phyloP scores from a whole-genome alignment of 2,329 filamentous ascomycete species.

The Penicillium sp. region DNA sequence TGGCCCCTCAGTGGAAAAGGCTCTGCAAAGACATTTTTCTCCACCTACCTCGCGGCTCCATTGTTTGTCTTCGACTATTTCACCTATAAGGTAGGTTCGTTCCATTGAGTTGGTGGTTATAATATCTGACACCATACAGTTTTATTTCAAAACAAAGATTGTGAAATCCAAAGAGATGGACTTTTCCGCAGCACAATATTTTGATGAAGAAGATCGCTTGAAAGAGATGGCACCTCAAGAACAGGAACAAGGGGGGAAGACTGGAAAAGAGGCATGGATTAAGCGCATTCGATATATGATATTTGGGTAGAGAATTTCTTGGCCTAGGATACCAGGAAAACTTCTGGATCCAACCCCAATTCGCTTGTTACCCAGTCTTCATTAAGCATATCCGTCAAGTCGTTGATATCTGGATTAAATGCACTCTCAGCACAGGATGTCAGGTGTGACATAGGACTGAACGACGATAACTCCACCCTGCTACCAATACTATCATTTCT shows the following conservation, averaged over 20 bases:
- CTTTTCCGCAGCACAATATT: slow-evolving; percentile 22
- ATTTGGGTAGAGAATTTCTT: slow-evolving; percentile 10
- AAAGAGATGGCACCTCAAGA: slow-evolving; percentile 9
- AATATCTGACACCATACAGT: slow-evolving; percentile 5
- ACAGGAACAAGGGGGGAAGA: not conserved
- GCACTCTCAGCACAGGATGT: slow-evolving; percentile 4
- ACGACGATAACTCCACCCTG: slow-evolving; percentile 14
- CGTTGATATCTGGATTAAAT: slow-evolving; percentile 4
- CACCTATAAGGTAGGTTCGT: slow-evolving; percentile 21
- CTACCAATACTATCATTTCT: slow-evolving; percentile 7
- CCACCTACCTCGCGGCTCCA: slow-evolving; percentile 33
- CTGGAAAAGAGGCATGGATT: slow-evolving; percentile 6
- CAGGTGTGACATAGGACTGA: slow-evolving; percentile 13
- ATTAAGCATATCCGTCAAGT: slow-evolving; percentile 10
- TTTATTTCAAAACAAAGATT: slow-evolving; percentile 25
- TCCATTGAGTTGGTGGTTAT: not conserved
- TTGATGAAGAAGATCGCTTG: slow-evolving; percentile 26
- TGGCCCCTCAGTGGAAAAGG: slow-evolving; percentile 32
- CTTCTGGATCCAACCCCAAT: slow-evolving; percentile 7
- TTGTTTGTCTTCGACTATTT: slow-evolving; percentile 33
- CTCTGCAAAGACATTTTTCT: slow-evolving; percentile 33
- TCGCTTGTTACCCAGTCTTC: slow-evolving; percentile 10
- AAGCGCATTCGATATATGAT: slow-evolving; percentile 18
- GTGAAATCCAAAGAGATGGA: slow-evolving; percentile 24
- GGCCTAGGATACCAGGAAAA: slow-evolving; percentile 1